Base-by-base conservation (phyloP, 148 eudicot genomes). In the Selenicereus undatus region DNA sequence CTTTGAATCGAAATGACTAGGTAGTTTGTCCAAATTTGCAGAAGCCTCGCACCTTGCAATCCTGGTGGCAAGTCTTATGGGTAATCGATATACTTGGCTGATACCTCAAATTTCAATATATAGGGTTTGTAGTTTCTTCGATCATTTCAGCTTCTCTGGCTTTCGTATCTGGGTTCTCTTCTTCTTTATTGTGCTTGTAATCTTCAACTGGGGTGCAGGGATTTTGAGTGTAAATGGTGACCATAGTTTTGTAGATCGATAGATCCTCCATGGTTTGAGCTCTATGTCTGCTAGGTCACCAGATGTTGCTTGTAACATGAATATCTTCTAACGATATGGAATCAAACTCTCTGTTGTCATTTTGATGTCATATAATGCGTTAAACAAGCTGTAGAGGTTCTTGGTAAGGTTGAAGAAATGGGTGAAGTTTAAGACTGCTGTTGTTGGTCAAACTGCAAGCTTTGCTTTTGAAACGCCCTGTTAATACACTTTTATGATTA, bases 81-180 rank as follows among this genome's bases (percentile, higher is more conserved):
- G 56, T 76, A 66, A 73, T 73, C 26, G 60, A 66, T 48, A 74
- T 79, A 48, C 65, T 5, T 22, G 52, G 32, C 77, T 48, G 3
- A 70, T 71, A n/a, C 27, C 73, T 39, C 74, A 48, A 60, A 36
- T 21, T 73, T 42, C 30, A 76, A 36, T 26, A 74, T 78, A 45
- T 74, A 75, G 79, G 30, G 75, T n/a, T 30, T 66, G 81, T 68
- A 79, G 29, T 60, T 24, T 83, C 68, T 35, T 29, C 10, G 7
- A n/a, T 17, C 20, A 27, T 8, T 27, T 39, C n/a, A 27, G 58
- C 20, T 43, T 69, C 20, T 50, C 51, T 42, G 0, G 71, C 32
- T 27, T 75, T 74, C 20, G 69, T 29, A 73, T 18, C 51, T 1
- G 36, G n/a, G n/a, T 16, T 52, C 18, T 42, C 50, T 73, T 60